Evolutionary conservation across 768 basidiomycete species (phyloP).

Genomic region (Agrocybe praecox): DNA sequence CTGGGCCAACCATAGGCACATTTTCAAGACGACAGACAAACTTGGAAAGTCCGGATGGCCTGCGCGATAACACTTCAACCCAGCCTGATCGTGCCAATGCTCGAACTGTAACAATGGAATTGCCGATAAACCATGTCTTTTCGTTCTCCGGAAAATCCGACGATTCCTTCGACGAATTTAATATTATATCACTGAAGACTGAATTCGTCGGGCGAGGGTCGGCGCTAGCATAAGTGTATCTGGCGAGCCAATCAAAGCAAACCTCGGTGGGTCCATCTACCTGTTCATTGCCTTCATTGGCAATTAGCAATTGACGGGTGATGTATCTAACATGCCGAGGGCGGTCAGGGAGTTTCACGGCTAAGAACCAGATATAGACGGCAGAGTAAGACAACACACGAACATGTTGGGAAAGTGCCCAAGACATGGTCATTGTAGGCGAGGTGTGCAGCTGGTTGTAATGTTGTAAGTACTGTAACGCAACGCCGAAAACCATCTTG

Average conservation of each 20-base stretch:
- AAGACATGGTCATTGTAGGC: conserved; percentile 64
- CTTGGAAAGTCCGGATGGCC: conserved; percentile 88
- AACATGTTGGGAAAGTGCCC: conserved; percentile 90
- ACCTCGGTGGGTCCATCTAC: conserved; percentile 94
- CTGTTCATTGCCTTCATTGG: conserved; percentile 72
- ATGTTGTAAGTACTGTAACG: conserved; percentile 89
- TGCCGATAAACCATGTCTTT: conserved; percentile 87
- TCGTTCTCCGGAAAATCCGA: conserved; percentile 40
- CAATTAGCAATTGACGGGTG: conserved; percentile 81
- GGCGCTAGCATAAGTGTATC: conserved; percentile 93
- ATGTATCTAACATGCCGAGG: conserved; percentile 84
- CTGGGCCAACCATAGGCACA: conserved; percentile 80
- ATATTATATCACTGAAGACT: conserved; percentile 77
- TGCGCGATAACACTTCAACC: conserved; percentile 82
- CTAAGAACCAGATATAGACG: conserved; percentile 95
- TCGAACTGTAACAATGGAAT: conserved; percentile 83
- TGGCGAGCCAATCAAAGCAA: conserved; percentile 95
- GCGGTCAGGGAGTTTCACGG: conserved; percentile 80
- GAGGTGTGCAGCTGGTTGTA: conserved; percentile 70
- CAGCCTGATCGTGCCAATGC: conserved; percentile 76
- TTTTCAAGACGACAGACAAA: conserved; percentile 89
- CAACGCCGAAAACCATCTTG: conserved; percentile 93
- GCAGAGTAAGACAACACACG: conserved; percentile 87
- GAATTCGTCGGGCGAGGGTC: conserved; percentile 88
- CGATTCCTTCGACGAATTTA: conserved; percentile 39